phyloP scores from a whole-genome alignment of 2,329 filamentous ascomycete species.

The Colletotrichum echinochloae region DNA sequence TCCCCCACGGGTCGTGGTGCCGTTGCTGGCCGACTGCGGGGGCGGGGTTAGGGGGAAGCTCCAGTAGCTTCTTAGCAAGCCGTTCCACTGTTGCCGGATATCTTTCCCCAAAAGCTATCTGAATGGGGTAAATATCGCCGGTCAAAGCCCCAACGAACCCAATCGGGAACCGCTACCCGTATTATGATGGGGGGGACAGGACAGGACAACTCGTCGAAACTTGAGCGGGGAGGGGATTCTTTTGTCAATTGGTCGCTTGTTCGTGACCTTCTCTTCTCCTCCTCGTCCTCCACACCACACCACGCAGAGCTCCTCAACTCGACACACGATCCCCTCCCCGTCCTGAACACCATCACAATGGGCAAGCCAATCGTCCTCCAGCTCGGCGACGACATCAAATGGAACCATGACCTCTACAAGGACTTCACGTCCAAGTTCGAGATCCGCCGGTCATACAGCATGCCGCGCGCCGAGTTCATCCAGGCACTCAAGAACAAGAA shows the following conservation, averaged over 20 bases:
- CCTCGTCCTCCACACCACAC: no score
- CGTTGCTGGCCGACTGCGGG: slow-evolving; percentile 25
- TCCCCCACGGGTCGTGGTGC: slow-evolving; percentile 26
- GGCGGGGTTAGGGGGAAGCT: slow-evolving; percentile 14
- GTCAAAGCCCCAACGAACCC: slow-evolving; percentile 28
- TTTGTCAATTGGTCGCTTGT: neutral
- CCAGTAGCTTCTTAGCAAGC: slow-evolving; percentile 27
- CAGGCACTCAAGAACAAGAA: slow-evolving; percentile 33
- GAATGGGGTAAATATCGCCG: slow-evolving; percentile 35
- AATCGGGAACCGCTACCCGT: slow-evolving; percentile 12
- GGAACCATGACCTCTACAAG: slow-evolving; percentile 39
- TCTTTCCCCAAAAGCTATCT: slow-evolving; percentile 25
- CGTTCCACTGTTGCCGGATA: slow-evolving; percentile 18
- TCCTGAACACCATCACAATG: slow-evolving; percentile 11
- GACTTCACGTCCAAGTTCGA: slow-evolving; percentile 36
- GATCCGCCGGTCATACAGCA: slow-evolving; percentile 36
- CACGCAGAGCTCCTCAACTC: neutral
- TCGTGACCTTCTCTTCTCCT: neutral
- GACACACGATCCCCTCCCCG: neutral
- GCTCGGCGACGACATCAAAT: slow-evolving; percentile 39
- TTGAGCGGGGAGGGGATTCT: no score
- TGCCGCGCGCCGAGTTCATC: slow-evolving; percentile 37
- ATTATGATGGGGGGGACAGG: slow-evolving; percentile 19
- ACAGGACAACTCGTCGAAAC: no score
- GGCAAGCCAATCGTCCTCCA: slow-evolving; percentile 38